phyloP scores from a whole-genome alignment of 192 early-diverging fungal genomes.

The Coemansia sp. region DNA sequence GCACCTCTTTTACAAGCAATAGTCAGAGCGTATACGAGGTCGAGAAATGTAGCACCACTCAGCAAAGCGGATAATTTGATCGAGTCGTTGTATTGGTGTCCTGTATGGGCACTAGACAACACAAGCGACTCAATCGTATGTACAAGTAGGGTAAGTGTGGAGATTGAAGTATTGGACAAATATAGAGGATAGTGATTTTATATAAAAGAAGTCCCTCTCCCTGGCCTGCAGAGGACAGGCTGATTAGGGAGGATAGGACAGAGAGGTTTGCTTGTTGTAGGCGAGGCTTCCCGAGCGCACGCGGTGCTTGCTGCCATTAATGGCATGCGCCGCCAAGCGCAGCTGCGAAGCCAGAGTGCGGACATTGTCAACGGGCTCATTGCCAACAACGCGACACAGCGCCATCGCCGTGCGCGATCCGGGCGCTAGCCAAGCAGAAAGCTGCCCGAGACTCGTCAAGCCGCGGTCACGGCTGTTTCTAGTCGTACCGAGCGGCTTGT shows the following conservation, averaged over 20 bases:
- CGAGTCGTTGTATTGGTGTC: too few relatives aligned
- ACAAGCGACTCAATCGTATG: too few relatives aligned
- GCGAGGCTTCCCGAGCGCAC: conserved; percentile 13
- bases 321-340: conserved; percentile 14
- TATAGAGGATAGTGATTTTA: too few relatives aligned
- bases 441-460: conserved; percentile 29
- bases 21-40: neutral
- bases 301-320: conserved; percentile 22
- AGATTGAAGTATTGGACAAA: too few relatives aligned
- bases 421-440: conserved; percentile 39
- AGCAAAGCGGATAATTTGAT: too few relatives aligned
- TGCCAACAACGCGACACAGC: conserved; percentile 44
- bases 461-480: conserved; percentile 4
- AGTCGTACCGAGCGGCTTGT: neutral
- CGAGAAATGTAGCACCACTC: too few relatives aligned
- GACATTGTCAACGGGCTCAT: conserved; percentile 46
- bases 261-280: conserved; percentile 32
- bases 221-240: conserved; percentile 13
- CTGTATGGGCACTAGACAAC: neutral
- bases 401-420: conserved; percentile 44
- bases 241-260: conserved; percentile 24
- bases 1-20: neutral
- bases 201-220: too few relatives aligned
- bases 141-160: too few relatives aligned
- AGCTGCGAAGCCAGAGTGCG: conserved; percentile 30